Conservation (phyloP, 352 stramenopile species). For the Pythium dissimile region DNA sequence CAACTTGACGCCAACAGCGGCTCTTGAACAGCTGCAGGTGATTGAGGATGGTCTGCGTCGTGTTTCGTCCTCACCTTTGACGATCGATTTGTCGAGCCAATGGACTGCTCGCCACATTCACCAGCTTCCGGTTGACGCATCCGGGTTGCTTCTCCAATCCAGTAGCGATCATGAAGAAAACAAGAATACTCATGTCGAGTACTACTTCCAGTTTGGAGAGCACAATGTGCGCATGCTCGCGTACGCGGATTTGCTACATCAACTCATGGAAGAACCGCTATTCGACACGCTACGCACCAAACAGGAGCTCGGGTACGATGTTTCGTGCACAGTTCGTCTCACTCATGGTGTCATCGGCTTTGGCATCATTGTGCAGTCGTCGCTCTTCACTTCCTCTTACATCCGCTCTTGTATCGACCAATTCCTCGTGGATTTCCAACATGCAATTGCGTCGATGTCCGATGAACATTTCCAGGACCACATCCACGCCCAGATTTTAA, state of each 20-base stretch:
- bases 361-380: slow-evolving; percentile 83
- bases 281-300: slow-evolving; percentile 88
- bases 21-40: slow-evolving; percentile 30
- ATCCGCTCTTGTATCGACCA: slow-evolving; percentile 63
- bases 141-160: slow-evolving; percentile 53
- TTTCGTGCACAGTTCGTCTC: slow-evolving; percentile 81
- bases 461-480: slow-evolving; percentile 78
- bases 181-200: slow-evolving; percentile 80
- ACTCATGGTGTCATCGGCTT: slow-evolving; percentile 83
- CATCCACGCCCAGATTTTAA: slow-evolving; percentile 70
- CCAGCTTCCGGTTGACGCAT: slow-evolving; percentile 36
- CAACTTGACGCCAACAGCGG: slow-evolving; percentile 45
- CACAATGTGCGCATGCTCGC: slow-evolving; percentile 55
- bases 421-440: slow-evolving; percentile 78
- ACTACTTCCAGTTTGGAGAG: slow-evolving; percentile 86
- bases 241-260: slow-evolving; percentile 80
- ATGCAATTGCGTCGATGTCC: slow-evolving; percentile 66
- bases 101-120: slow-evolving; percentile 55
- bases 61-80: slow-evolving; percentile 24
- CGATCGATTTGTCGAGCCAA: slow-evolving; percentile 10
- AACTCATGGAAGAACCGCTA: slow-evolving; percentile 88
- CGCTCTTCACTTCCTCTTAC: slow-evolving; percentile 58
- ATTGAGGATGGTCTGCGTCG: slow-evolving; percentile 44
- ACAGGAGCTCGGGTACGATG: slow-evolving; percentile 86
- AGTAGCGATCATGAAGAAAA: slow-evolving; percentile 69